These are phyloP conservation scores for Dryadomyces sulphureus DNA, from an alignment of 2,329 filamentous ascomycete species.

Conservation along the genomic window DNA sequence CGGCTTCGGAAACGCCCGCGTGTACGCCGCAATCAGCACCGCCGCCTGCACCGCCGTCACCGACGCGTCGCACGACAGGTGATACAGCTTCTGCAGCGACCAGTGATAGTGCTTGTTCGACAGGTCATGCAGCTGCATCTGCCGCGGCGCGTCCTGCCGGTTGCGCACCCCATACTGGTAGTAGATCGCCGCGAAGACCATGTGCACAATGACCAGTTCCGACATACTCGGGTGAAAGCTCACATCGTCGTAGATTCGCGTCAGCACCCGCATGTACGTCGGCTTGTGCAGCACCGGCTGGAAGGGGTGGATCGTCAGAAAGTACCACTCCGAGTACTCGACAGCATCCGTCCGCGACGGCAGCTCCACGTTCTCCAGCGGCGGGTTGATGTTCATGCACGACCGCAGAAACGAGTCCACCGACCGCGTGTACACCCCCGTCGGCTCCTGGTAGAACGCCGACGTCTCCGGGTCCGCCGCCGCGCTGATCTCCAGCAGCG, in stretches of 20 bases:
- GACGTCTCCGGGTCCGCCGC: slow-evolving; percentile 12
- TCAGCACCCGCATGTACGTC: slow-evolving; percentile 50
- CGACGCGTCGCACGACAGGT: slow-evolving; percentile 46
- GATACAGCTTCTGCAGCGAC: slow-evolving; percentile 51
- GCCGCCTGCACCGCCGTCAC: slow-evolving; percentile 59
- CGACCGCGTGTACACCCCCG: slow-evolving; percentile 53
- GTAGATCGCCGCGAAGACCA: slow-evolving; percentile 65
- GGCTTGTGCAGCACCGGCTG: slow-evolving; percentile 65
- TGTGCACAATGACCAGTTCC: slow-evolving; percentile 58
- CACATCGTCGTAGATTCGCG: slow-evolving; percentile 55
- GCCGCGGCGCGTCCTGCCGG: slow-evolving; percentile 36
- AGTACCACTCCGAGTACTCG: slow-evolving; percentile 61
- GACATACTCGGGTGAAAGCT: slow-evolving; percentile 45
- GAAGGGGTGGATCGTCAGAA: slow-evolving; percentile 56
- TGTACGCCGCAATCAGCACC: slow-evolving; percentile 54
- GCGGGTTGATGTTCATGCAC: slow-evolving; percentile 43
- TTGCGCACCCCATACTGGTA: slow-evolving; percentile 67
- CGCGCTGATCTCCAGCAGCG: slow-evolving; percentile 60
- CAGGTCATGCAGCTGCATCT: slow-evolving; percentile 41
- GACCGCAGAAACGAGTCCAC: slow-evolving; percentile 56
- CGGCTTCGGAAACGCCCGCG: slow-evolving; percentile 66
- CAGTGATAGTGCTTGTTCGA: slow-evolving; percentile 72
- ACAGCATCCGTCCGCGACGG: slow-evolving; percentile 51
- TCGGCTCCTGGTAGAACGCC: slow-evolving; percentile 8
- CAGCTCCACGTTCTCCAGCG: slow-evolving; percentile 38